Conservation (phyloP, 164 flowering plant genomes). For the Annona squamosa region DNA sequence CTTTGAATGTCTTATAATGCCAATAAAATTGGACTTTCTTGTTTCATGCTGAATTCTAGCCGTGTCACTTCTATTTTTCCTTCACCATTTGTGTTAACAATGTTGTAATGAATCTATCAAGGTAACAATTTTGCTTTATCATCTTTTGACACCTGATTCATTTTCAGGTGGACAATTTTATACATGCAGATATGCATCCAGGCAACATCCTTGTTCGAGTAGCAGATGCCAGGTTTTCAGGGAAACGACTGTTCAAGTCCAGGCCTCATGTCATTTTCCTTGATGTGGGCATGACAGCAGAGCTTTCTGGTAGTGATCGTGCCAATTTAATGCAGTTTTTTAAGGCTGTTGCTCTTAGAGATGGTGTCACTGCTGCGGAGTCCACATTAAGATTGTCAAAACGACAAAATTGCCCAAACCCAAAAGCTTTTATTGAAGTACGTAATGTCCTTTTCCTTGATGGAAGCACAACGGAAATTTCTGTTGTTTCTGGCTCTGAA, state of each 20-base stretch:
- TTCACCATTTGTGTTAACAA: not conserved
- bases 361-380: slow-evolving; percentile 72
- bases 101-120: not conserved
- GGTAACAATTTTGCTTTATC: not conserved
- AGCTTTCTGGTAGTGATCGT: slow-evolving; percentile 52
- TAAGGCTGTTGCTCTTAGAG: slow-evolving; percentile 66
- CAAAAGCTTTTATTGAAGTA: slow-evolving; percentile 62
- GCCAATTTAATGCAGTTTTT: slow-evolving; percentile 56
- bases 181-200: slow-evolving; percentile 91
- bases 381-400: slow-evolving; percentile 55
- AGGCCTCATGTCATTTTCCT: slow-evolving; percentile 68
- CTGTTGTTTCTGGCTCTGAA: not conserved
- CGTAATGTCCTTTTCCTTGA: not conserved
- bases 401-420: slow-evolving; percentile 64
- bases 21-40: no score
- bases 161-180: slow-evolving; percentile 76
- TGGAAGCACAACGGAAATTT: not conserved
- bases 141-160: slow-evolving; percentile 1
- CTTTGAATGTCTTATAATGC: no score
- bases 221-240: slow-evolving; percentile 26
- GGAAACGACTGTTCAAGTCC: slow-evolving; percentile 38
- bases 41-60: not conserved
- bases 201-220: slow-evolving; percentile 74
- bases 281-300: slow-evolving; percentile 89
- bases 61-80: not conserved